Percentiles rank a stretch among this genome's conserved stretches.
Evolutionary conservation across 2,329 filamentous ascomycete genomes (phyloP).

Genomic region (Fusarium zealandicum): DNA sequence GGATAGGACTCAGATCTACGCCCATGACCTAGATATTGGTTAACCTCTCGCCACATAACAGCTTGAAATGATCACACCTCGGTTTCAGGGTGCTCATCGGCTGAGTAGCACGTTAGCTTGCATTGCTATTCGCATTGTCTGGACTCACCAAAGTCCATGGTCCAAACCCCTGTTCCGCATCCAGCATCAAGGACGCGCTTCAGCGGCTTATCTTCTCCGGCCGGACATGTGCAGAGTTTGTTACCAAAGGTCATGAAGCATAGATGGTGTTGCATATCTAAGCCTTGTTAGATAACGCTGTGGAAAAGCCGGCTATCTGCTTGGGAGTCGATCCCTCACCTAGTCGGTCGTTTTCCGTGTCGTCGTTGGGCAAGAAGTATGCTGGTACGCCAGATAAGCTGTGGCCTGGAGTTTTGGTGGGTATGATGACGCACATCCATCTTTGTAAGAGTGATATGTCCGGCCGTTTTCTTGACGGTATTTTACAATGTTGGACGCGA

Average conservation of each 20-base stretch:
- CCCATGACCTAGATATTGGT: too few relatives aligned
- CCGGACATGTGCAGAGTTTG: slow-evolving; percentile 2
- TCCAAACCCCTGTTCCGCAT: slow-evolving; percentile 22
- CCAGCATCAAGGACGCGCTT: slow-evolving; percentile 19
- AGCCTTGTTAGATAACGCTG: too few relatives aligned
- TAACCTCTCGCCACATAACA: too few relatives aligned
- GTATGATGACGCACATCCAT: slow-evolving; percentile 14
- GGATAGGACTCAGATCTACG: too few relatives aligned
- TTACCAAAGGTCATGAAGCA: slow-evolving; percentile 19
- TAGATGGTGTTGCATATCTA: slow-evolving; percentile 20
- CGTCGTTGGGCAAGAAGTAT: slow-evolving; percentile 22
- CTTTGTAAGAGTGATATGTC: slow-evolving; percentile 21
- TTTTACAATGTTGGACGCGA: too few relatives aligned
- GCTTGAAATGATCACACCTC: slow-evolving; percentile 5
- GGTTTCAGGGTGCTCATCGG: slow-evolving; percentile 16
- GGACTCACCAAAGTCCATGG: slow-evolving; percentile 5
- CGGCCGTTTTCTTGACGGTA: slow-evolving; percentile 18
- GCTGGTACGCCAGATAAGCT: rapidly evolving
- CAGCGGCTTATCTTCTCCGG: too few relatives aligned
- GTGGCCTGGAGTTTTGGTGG: too few relatives aligned
- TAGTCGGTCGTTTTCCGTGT: slow-evolving; percentile 21
- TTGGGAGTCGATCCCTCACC: slow-evolving; percentile 7
- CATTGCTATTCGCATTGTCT: too few relatives aligned
- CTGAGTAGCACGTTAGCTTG: too few relatives aligned
- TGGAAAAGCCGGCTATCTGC: too few relatives aligned